Base-by-base conservation (phyloP, 106 monocot species). In the Hemerocallis citrina region DNA sequence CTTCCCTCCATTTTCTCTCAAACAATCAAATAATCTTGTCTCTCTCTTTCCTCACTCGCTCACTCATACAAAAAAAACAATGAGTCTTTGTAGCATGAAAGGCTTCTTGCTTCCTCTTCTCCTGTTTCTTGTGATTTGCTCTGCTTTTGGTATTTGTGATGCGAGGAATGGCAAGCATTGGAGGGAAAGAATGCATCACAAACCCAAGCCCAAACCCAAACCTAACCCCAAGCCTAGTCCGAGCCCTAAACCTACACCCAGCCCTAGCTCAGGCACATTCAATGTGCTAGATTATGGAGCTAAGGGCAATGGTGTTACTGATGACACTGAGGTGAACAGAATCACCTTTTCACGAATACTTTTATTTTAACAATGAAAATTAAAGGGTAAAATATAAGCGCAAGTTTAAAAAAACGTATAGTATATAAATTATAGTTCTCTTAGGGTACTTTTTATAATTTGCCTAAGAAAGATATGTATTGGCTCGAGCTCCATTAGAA, bases 151-250 rank as follows among this genome's bases (percentile, higher is more conserved):
- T 33, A 25, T 16, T 21, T 43, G 56, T 47, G 56, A 65, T 64
- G 72, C 65, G 13, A 65, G 65, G 47, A 58, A 34, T 25, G 45
- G 25, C 11, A 32, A 20, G 24, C 63, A 70, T 48, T 70, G 60
- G 69, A 45, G 27, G 39, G 44, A 4, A 12, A 34, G 11, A 63
- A 63, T 9, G 6, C 31, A 59, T n/a, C 31, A 9, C 12, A 38
- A 59, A 8, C 38, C 59, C 3, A 54, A 54, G n/a, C 52, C 52
- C 16, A 31, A 16, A 6, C 31, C 22, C 12, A 38, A 59, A 8
- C 38, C 59, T 3, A 54, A 54, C 14, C 52, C 52, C 16, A 31
- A 16, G 5, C 52, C 52, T 5, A 54, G 3, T 1, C 49, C 49
- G 12, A 3, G 1, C 52, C 31, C 52, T 4, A 25, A 3, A 21